Base-by-base conservation (phyloP, 2,329 filamentous ascomycete species). In the Colletotrichum kahawae region DNA sequence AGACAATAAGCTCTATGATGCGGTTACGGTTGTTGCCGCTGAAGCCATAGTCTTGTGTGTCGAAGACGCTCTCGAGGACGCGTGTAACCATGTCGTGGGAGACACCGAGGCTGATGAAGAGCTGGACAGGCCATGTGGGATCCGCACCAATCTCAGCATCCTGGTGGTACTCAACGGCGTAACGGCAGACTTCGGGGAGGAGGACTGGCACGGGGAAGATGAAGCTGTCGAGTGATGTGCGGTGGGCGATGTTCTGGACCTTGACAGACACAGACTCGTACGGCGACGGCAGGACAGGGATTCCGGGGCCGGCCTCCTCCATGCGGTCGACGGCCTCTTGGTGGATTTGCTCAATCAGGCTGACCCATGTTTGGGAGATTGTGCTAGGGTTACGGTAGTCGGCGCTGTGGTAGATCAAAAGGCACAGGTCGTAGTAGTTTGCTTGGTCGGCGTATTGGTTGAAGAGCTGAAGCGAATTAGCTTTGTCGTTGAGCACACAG, bases 381-480 rank as follows among this genome's bases (percentile, higher is more conserved):
- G 97, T 94, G 56, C 94, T 92, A 2, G 95, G 90, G 80, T 96
- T 97, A 79, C 96, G 94, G 87, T 98, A 95, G 83, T 98, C 95
- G 60, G 96, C 96, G 1, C 94, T 92, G 83, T 97, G 94, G 87
- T 96, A 98, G 80, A 99, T 98, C 75, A 96, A 89, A 10, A 99
- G 91, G 82, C 95, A 98, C 66, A 99, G 91, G 82, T 98, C 97
- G 85, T 95, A 96, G 88, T 99, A 99, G 65, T 92, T 93, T 3
- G 95, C 97, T 80, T 95, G 93, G 81, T 98, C 96, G 70, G 96
- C 95, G 80, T 95, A 99, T 77, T 92, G 88, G 82, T 98, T 98
- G 86, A 95, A 99, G n/a, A 99, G 92, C 92, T 97, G 80, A 4
- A 33, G 16, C 9, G 31, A 74, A 82, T 67, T 81, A 80, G 64